Evolutionary conservation across 1,284 basidiomycete genomes (phyloP).

Genomic region (Pyrrhoderma lamaoense): DNA sequence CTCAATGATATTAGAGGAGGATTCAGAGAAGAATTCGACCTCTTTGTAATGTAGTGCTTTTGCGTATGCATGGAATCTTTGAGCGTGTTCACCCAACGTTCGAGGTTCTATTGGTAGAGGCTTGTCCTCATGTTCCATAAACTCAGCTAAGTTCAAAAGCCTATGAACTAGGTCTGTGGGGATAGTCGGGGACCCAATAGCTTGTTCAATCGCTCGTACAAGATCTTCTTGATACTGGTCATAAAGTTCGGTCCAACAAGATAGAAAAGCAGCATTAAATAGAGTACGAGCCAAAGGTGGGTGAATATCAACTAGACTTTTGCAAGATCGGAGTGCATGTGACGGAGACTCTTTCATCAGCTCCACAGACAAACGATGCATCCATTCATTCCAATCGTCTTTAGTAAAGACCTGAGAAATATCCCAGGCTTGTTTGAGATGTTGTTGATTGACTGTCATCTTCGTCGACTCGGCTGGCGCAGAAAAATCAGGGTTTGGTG

Average conservation of each 20-base stretch:
- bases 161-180: constrained; percentile 93
- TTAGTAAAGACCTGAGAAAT: constrained; percentile 71
- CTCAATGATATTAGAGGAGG: constrained; percentile 81
- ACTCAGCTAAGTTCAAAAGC: constrained; percentile 94
- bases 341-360: constrained; percentile 99
- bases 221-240: constrained; percentile 96
- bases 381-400: constrained; percentile 97
- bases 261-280: constrained; percentile 98
- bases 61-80: constrained; percentile 93
- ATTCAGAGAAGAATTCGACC: constrained; percentile 91
- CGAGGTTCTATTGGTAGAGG: constrained; percentile 91
- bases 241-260: constrained; percentile 95
- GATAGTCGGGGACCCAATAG: constrained; percentile 74
- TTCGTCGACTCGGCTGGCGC: constrained; percentile 79
- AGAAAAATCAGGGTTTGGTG: constrained; percentile 60
- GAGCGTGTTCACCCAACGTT: constrained; percentile 89
- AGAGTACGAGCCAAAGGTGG: constrained; percentile 88
- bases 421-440: constrained; percentile 97
- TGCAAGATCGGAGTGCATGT: constrained; percentile 93
- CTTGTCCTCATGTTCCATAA: constrained; percentile 99
- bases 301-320: constrained; percentile 89
- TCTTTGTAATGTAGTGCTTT: constrained; percentile 99
- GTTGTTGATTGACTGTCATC: constrained; percentile 95
- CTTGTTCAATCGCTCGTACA: constrained; percentile 84
- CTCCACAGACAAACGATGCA: constrained; percentile 88